Percentiles rank a stretch among this genome's conserved stretches.
Conservation (phyloP, 2,329 filamentous ascomycete species). For the Macrophomina phaseolina region DNA sequence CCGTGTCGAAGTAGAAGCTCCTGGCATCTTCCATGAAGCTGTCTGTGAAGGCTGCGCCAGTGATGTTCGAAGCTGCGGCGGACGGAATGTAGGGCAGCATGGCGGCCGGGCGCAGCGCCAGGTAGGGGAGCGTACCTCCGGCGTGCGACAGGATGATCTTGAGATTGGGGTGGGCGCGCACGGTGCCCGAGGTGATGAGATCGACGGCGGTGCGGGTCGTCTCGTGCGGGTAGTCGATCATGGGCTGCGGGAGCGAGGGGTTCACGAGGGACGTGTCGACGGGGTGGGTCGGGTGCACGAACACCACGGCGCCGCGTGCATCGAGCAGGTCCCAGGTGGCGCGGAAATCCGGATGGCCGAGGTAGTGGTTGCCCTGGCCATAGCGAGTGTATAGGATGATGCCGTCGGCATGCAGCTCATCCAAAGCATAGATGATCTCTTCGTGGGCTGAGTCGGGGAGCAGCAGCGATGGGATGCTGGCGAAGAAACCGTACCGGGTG, state of each 20-base stretch:
- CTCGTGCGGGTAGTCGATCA: constrained; percentile 55
- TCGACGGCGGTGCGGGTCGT: constrained; percentile 53
- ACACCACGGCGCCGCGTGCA: constrained; percentile 49
- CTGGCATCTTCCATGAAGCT: background rate
- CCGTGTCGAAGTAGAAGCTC: constrained; percentile 48
- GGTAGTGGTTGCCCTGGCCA: constrained; percentile 49
- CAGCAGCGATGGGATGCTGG: constrained; percentile 43
- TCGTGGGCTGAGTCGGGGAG: constrained; percentile 32
- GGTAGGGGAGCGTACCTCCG: constrained; percentile 54
- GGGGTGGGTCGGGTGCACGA: constrained; percentile 54
- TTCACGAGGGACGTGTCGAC: constrained; percentile 45
- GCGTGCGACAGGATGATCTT: constrained; percentile 56
- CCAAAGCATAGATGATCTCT: constrained; percentile 50
- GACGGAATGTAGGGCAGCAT: too few species aligned
- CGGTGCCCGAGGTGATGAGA: constrained; percentile 45
- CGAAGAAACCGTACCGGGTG: constrained; percentile 53
- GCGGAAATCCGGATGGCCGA: constrained; percentile 50
- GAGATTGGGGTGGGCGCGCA: constrained; percentile 42
- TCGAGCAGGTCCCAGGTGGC: constrained; percentile 55
- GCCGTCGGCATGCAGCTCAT: constrained; percentile 53
- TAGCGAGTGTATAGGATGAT: constrained; percentile 56
- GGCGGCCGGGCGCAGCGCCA: constrained; percentile 40
- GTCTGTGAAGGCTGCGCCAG: background rate
- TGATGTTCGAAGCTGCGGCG: too few species aligned
- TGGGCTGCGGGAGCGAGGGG: constrained; percentile 44